Base-by-base conservation (phyloP, 352 stramenopile genomes). In the Phytophthora colocasiae region DNA sequence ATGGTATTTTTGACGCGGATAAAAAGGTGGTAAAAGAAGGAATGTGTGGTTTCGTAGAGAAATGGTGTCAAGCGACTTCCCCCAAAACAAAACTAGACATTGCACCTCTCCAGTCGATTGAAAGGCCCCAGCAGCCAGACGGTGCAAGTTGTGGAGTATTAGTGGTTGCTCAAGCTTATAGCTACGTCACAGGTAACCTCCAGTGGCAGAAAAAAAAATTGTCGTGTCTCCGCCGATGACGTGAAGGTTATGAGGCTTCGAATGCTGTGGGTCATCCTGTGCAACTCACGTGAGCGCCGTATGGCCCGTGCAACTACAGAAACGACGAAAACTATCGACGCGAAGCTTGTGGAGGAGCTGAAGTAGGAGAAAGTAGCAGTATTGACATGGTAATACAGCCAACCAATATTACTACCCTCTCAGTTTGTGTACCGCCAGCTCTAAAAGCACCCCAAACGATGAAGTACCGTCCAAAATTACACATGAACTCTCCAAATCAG, bases 241-340 rank as follows among this genome's bases (percentile, higher is more conserved):
- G 11, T 64, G 4, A 56, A 57, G 12, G 38, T 51, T 1, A 48
- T 63, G 55, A 3, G 43, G 4, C 26, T 63, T 4, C 29, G 55
- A 3, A 41, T 63, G 44, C 12, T 63, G 6, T 52, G 57, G 38
- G 15, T 57, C 10, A 57, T 57, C n/a, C n/a, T 50, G 15, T 38
- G 26, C 17, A 22, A 57, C 5, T 63, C 56, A 10, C 19, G 19
- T 0, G 31, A 39, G 19, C 3, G 24, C 22, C 7, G 1, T 19
- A 19, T 19, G 19, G 19, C 19, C 19, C 19, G 19, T 19, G 19
- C 19, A 19, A 19, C 19, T 19, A 19, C 19, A 19, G 19, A 19
- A 19, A 19, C 19, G 19, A 19, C 19, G 19, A 19, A 19, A 19
- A 19, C 19, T 19, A 19, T 19, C 19, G 19, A 19, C 19, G 19